Percentiles rank a stretch among this genome's conserved stretches.
Evolutionary conservation across 139 green algal species (phyloP).

Genomic region (Volvox africanus): DNA sequence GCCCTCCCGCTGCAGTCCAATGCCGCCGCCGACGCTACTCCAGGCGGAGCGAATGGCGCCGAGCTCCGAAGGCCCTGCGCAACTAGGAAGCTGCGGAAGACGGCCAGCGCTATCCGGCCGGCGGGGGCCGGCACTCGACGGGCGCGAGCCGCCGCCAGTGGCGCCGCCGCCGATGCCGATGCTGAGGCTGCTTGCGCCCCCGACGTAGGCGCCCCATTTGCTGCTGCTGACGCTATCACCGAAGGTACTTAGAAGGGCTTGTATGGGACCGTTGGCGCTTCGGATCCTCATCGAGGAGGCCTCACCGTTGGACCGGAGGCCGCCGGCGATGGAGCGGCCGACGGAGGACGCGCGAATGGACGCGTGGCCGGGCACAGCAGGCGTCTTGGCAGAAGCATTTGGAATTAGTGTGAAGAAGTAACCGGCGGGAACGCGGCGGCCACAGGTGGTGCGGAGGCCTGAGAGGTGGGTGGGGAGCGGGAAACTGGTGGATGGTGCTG

Average conservation of each 20-base stretch:
- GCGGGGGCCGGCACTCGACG: neutral
- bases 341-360: neutral
- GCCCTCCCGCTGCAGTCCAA: neutral
- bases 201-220: neutral
- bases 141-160: neutral
- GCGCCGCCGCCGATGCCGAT: neutral
- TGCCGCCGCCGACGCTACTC: neutral
- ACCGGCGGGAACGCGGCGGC: conserved; percentile 31
- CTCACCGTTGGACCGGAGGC: neutral
- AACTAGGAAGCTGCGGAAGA: neutral
- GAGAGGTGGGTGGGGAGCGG: neutral
- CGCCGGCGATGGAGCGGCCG: neutral
- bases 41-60: neutral
- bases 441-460: conserved; percentile 25
- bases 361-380: too few species aligned
- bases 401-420: conserved; percentile 33
- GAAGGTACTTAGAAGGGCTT: neutral
- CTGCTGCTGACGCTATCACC: neutral
- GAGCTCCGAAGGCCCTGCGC: neutral
- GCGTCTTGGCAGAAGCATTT: neutral
- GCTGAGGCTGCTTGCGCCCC: neutral
- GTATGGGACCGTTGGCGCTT: neutral
- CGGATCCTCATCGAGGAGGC: neutral
- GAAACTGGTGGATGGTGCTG: neutral
- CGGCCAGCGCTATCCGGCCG: neutral